These are phyloP conservation scores for Pseudopyrenochaeta lycopersici DNA, from an alignment of 2,329 filamentous ascomycete genomes.

Conservation along the genomic window DNA sequence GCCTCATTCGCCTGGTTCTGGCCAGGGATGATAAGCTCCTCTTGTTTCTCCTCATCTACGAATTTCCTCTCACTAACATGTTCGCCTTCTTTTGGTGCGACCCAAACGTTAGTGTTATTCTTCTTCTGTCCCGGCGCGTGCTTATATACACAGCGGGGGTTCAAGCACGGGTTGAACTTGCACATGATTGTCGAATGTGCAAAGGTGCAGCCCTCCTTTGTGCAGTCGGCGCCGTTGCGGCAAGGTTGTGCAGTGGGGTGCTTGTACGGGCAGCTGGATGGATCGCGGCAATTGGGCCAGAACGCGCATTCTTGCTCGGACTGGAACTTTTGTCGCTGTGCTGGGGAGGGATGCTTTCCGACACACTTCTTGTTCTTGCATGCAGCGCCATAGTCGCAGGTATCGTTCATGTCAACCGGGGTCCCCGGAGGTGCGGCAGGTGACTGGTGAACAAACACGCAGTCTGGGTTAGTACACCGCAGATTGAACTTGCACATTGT, in stretches of 20 bases:
- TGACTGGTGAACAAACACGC: conserved; percentile 93
- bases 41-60: conserved; percentile 72
- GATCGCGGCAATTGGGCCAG: conserved; percentile 89
- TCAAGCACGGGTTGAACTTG: conserved; percentile 91
- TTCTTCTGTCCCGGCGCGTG: conserved; percentile 89
- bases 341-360: conserved; percentile 90
- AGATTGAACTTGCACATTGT: conserved; percentile 90
- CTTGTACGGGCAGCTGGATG: conserved; percentile 81
- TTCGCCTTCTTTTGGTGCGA: conserved; percentile 60
- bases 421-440: conserved; percentile 83
- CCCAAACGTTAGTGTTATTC: conserved; percentile 85
- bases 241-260: conserved; percentile 89
- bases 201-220: conserved; percentile 83
- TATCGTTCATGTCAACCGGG: conserved; percentile 79
- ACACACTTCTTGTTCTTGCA: conserved; percentile 98
- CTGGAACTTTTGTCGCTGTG: conserved; percentile 79
- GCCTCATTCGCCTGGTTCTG: conserved; percentile 31
- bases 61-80: conserved; percentile 92
- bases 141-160: conserved; percentile 86
- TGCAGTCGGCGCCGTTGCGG: conserved; percentile 90
- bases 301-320: conserved; percentile 88
- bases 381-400: conserved; percentile 84
- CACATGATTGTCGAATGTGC: conserved; percentile 86
- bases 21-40: conserved; percentile 77
- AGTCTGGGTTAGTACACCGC: conserved; percentile 86